Evolutionary conservation across 345 rosid genomes (phyloP), one percentile per base, ranked within the genome.

Genomic region (Eucalyptus guilfoylei): DNA sequence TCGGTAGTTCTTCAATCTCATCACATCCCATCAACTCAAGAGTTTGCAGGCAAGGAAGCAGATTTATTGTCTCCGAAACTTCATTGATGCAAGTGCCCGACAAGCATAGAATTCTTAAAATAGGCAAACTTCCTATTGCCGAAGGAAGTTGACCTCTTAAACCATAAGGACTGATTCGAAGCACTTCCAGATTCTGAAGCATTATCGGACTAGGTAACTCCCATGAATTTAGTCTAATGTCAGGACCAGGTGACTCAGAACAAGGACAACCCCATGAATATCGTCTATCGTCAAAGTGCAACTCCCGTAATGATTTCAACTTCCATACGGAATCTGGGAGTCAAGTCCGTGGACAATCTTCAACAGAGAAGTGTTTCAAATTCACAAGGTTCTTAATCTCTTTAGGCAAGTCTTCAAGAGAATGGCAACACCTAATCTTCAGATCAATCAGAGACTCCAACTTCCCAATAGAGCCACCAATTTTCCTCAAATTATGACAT

Each of bases 1-100:
- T 62, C 17, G 34, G 69, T 13, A 62, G 17, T 13, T 30, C 69
- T 30, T 30, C 0, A 6, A 62, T 62, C 34, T 6, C 69, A 30
- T 62, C 0, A 14, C 34, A 30, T 1, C 4, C 0, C 0, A 6
- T 13, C 7, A 62, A 62, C 69, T 28, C 0, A 4, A 62, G 69
- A 14, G 34, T 62, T 6, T 62, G 5, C 5, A 62, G 34, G 69
- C 69, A 13, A 28, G 69, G 69, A 62, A 62, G 69, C 9, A 6
- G n/a, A 13, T 32, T 62, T 28, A 62, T 7, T 13, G 69, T 62
- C 69, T 30, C 9, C 0, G 69, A 34, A 28, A 62, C 69, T 62
- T 62, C 34, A 62, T 5, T 2, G 3, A 62, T 30, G 69, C 17
- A 0, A 30, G 17, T 30, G 2, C 0, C 0, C 3, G 0, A 0